A percentile compares a stretch with the other conserved stretches of the same genome.
Conservation (phyloP, 75 land plant genomes). For the Gnetum montanum region DNA sequence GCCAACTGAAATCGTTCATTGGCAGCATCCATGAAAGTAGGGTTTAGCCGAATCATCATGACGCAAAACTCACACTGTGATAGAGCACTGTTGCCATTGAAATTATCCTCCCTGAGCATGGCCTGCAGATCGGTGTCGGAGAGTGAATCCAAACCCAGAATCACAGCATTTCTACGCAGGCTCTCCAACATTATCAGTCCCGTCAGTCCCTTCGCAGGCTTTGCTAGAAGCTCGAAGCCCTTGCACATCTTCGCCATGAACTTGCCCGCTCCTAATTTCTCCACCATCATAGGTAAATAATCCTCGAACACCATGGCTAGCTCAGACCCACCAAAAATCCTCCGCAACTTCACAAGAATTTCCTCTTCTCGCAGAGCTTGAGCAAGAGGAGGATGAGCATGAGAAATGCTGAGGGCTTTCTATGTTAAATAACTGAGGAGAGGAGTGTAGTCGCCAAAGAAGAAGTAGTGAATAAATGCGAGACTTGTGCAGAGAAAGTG, state of each 20-base stretch:
- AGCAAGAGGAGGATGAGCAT: too few species aligned
- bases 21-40: slow-evolving; percentile 13
- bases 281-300: slow-evolving; percentile 59
- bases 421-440: too few species aligned
- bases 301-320: slow-evolving; percentile 54
- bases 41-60: slow-evolving; percentile 29
- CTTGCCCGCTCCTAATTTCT: slow-evolving; percentile 54
- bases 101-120: slow-evolving; percentile 54
- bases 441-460: too few species aligned
- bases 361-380: too few species aligned
- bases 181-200: slow-evolving; percentile 59
- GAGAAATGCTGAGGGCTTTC: too few species aligned
- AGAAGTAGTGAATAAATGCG: too few species aligned
- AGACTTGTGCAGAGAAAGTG: too few species aligned
- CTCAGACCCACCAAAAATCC: too few species aligned
- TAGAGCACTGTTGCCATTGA: slow-evolving; percentile 51
- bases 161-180: slow-evolving; percentile 40
- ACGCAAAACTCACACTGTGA: slow-evolving; percentile 48
- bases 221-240: slow-evolving; percentile 49
- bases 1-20: too few species aligned
- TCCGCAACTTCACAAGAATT: too few species aligned
- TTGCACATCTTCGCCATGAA: slow-evolving; percentile 66
- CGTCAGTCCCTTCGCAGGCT: slow-evolving; percentile 17
- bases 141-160: slow-evolving; percentile 42
- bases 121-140: slow-evolving; percentile 40